These are phyloP conservation scores for Cordyceps fumosorosea DNA, from an alignment of 2,329 filamentous ascomycete species.

Conservation along the genomic window DNA sequence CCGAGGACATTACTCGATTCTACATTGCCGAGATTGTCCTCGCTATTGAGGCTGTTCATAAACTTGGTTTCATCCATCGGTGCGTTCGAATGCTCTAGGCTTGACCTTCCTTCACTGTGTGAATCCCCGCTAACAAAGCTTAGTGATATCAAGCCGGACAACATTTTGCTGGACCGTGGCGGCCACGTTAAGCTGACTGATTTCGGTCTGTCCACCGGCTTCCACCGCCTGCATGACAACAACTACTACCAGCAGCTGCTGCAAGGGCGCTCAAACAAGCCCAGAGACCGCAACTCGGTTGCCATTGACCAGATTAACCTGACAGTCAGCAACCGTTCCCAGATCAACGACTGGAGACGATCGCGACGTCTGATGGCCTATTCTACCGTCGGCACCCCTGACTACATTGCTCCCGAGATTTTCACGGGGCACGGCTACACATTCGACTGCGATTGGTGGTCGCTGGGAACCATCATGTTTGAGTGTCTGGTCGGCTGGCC, in stretches of 20 bases:
- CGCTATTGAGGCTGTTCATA: slow-evolving; percentile 98
- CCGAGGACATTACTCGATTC: slow-evolving; percentile 95
- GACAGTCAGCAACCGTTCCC: slow-evolving; percentile 92
- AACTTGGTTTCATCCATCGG: slow-evolving; percentile 97
- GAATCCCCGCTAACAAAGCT: background rate
- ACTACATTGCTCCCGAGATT: slow-evolving; percentile 98
- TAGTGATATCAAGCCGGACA: slow-evolving; percentile 98
- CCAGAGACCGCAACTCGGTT: slow-evolving; percentile 82
- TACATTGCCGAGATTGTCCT: slow-evolving; percentile 98
- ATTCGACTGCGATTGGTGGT: slow-evolving; percentile 99
- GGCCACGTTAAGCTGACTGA: slow-evolving; percentile 98
- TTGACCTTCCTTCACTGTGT: background rate
- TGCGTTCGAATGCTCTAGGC: slow-evolving; percentile 39
- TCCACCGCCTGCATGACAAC: slow-evolving; percentile 96
- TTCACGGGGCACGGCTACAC: slow-evolving; percentile 95
- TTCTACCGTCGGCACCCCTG: slow-evolving; percentile 94
- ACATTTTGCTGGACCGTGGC: slow-evolving; percentile 89
- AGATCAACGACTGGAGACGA: slow-evolving; percentile 98
- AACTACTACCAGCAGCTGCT: slow-evolving; percentile 97
- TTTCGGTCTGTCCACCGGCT: slow-evolving; percentile 94
- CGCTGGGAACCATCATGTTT: slow-evolving; percentile 97
- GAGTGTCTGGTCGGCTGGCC: slow-evolving; percentile 98
- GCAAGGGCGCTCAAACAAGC: slow-evolving; percentile 66
- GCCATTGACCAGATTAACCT: slow-evolving; percentile 97
- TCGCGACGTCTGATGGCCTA: slow-evolving; percentile 94